These are phyloP conservation scores for Fusarium sp. DNA, from an alignment of 2,329 filamentous ascomycete genomes.

Conservation along the genomic window DNA sequence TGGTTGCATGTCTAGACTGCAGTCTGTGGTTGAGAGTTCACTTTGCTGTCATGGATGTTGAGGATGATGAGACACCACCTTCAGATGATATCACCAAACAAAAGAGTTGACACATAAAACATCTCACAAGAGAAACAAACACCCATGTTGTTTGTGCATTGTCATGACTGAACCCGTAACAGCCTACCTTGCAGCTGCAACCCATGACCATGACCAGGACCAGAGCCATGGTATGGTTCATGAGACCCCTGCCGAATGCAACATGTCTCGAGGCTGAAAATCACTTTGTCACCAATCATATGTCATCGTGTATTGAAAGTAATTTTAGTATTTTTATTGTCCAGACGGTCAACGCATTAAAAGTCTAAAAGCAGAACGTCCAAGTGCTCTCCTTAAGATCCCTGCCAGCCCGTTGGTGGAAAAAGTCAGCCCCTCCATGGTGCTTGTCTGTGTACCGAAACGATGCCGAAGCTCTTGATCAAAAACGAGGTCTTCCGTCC, in stretches of 20 bases:
- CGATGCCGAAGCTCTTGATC: conserved; percentile 59
- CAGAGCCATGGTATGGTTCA: neutral
- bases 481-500: conserved; percentile 68
- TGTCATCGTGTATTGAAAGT: conserved; percentile 50
- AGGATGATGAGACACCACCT: conserved; percentile 23
- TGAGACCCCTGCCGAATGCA: neutral
- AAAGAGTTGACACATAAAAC: conserved; percentile 33
- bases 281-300: conserved; percentile 26
- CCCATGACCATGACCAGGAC: neutral
- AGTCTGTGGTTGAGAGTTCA: conserved; percentile 74
- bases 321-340: conserved; percentile 65
- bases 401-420: conserved; percentile 51
- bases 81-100: conserved; percentile 19
- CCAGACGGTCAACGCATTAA: conserved; percentile 65
- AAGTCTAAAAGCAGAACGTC: conserved; percentile 66
- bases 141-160: neutral
- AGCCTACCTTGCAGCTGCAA: neutral
- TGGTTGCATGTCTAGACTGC: conserved; percentile 74
- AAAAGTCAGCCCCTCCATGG: conserved; percentile 50
- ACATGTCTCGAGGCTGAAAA: neutral
- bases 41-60: conserved; percentile 65
- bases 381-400: conserved; percentile 59
- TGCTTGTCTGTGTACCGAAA: conserved; percentile 58
- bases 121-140: neutral
- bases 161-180: neutral